Conservation (phyloP, 2,329 filamentous ascomycete genomes). For the Talaromyces pinophilus region DNA sequence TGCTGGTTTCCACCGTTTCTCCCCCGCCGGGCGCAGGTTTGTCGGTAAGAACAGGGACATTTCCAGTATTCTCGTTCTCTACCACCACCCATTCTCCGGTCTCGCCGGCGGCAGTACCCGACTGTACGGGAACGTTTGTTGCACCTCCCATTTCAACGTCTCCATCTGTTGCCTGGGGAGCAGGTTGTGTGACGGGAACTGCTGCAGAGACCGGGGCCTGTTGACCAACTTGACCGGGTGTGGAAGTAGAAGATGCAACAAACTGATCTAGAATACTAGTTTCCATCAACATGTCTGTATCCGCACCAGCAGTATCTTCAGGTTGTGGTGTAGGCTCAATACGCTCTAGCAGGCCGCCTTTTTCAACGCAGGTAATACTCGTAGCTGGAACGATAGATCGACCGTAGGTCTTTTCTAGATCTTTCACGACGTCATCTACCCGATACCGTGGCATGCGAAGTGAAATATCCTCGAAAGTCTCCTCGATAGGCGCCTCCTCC, state of each 20-base stretch:
- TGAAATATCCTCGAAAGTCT: conserved; percentile 36
- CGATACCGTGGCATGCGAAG: conserved; percentile 47
- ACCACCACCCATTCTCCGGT: conserved; percentile 75
- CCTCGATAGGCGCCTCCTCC: conserved; percentile 34
- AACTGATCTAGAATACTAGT: conserved; percentile 40
- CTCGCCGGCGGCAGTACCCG: conserved; percentile 46
- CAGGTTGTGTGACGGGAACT: conserved; percentile 20
- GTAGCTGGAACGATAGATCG: conserved; percentile 66
- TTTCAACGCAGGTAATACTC: conserved; percentile 70
- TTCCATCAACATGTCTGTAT: conserved; percentile 40
- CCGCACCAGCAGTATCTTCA: conserved; percentile 36
- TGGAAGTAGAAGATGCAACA: conserved; percentile 28
- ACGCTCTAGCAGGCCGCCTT: conserved; percentile 70
- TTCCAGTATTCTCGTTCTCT: conserved; percentile 59
- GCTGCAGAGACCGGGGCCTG: conserved; percentile 34
- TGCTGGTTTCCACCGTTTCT: conserved; percentile 39
- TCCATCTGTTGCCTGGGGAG: conserved; percentile 30
- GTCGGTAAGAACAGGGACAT: conserved; percentile 37
- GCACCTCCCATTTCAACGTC: conserved; percentile 57
- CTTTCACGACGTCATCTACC: conserved; percentile 71
- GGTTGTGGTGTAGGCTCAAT: conserved; percentile 36
- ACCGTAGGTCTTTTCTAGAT: conserved; percentile 71
- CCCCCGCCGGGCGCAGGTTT: conserved; percentile 19
- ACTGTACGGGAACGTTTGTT: conserved; percentile 46
- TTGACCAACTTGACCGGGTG: conserved; percentile 14